Evolutionary conservation across 2,329 filamentous ascomycete species (phyloP).

Genomic region (Talaromyces sp.): DNA sequence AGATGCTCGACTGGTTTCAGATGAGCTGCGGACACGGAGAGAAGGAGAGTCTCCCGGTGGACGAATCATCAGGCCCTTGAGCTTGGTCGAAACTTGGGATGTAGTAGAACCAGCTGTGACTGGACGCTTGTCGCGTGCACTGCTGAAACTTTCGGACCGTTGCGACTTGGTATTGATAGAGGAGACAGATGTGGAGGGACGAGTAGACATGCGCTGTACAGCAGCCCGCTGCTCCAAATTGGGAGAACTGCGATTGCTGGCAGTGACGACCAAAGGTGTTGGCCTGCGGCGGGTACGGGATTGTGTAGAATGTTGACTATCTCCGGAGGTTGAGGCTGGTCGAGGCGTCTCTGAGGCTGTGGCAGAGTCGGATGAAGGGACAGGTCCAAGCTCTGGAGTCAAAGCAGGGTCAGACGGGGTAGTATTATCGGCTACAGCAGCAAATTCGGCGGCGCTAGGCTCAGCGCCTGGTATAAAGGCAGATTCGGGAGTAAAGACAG

Average conservation of each 20-base stretch:
- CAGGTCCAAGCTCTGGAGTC: constrained; percentile 1
- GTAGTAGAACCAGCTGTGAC: constrained; percentile 44
- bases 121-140: constrained; percentile 41
- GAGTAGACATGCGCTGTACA: constrained; percentile 43
- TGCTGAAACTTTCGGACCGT: constrained; percentile 45
- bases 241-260: constrained; percentile 27
- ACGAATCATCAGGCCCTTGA: constrained; percentile 46
- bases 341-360: constrained; percentile 16
- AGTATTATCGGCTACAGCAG: background rate
- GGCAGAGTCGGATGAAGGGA: background rate
- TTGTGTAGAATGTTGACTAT: constrained; percentile 30
- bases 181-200: constrained; percentile 33
- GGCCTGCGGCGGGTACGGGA: constrained; percentile 32
- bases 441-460: constrained; percentile 1
- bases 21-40: constrained; percentile 37
- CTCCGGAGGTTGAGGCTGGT: constrained; percentile 33
- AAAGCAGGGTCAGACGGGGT: background rate
- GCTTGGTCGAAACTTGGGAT: constrained; percentile 44
- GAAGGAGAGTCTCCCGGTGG: constrained; percentile 33
- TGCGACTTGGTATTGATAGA: constrained; percentile 32
- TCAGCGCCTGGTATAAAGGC: background rate
- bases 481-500: background rate
- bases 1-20: constrained; percentile 38
- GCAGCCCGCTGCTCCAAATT: constrained; percentile 39
- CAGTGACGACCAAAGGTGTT: constrained; percentile 26